Conservation (phyloP, 148 eudicot genomes). For the Oxyria digyna region DNA sequence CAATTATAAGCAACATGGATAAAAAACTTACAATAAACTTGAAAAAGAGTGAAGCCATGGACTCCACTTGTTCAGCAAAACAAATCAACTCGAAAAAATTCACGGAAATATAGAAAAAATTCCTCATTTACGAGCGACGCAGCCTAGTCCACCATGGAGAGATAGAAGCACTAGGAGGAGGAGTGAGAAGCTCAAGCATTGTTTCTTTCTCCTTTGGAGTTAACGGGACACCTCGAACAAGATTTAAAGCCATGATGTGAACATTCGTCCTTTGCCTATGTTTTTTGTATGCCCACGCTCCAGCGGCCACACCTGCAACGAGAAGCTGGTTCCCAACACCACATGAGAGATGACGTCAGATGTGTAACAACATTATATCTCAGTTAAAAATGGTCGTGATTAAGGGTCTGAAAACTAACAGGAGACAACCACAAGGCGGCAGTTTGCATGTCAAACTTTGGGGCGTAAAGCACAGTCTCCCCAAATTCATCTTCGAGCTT, state of each 20-base stretch:
- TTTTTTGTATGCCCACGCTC: constrained; percentile 76
- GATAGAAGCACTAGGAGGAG: constrained; percentile 33
- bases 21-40: too few species aligned
- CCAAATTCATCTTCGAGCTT: constrained; percentile 90
- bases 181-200: constrained; percentile 83
- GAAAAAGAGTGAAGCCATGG: not conserved
- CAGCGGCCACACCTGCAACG: constrained; percentile 74
- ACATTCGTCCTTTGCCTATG: constrained; percentile 78
- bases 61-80: not conserved
- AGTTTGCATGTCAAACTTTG: constrained; percentile 91
- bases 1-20: not conserved
- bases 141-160: constrained; percentile 59
- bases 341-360: constrained; percentile 4
- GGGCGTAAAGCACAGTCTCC: constrained; percentile 76
- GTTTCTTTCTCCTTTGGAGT: constrained; percentile 79
- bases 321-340: constrained; percentile 35
- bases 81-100: not conserved
- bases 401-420: constrained; percentile 28
- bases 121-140: constrained; percentile 18
- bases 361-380: not conserved
- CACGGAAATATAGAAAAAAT: not conserved
- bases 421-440: constrained; percentile 93
- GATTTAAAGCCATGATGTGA: constrained; percentile 83
- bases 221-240: constrained; percentile 73
- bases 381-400: not conserved